Evolutionary conservation across 1,139 yeast species (phyloP), one percentile per base, ranked within the genome.

Genomic region (Kodamaea ohmeri): DNA sequence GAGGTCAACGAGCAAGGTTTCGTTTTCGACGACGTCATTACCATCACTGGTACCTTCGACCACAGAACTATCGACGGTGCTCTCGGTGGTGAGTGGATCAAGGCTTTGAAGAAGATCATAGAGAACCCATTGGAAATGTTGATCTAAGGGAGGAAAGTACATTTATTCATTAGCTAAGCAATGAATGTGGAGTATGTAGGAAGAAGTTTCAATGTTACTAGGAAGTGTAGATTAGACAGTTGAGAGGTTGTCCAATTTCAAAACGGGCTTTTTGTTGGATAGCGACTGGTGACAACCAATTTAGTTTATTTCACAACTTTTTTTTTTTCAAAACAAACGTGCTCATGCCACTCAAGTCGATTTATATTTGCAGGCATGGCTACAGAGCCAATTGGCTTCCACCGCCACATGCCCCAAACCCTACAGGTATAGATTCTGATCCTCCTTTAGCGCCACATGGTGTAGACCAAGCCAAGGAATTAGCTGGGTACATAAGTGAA

Each of bases 21-120:
- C 63, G 77, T 88, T 41, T 90, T 92, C 59, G 97, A 89, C 56
- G 95, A 87, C 58, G 85, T 85, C 59, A 84, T 92, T 59, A 85
- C 82, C 55, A 78, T 90, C 61, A 90, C 97, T 44, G 97, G 96
- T 68, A 87, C 97, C 41, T 92, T 92, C 60, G 99, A 92, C 71
- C 99, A 92, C 75, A 86, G 97, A 75, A 84, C 85, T 44, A 82
- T 90, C 48, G 99, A 92, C 61, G 99, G 99, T 58, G 97, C 97
- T 41, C 82, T 85, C 55, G 98, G 96, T 56, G 98, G 95, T 63
- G 97, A 92, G 58, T 94, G 80, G 78, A 87, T 92, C 75, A 87
- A 80, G 69, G 96, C 89, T 53, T 78, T 92, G 68, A 92, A 92
- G 80, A 77, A 77, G 58, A 82, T 88, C 53, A 67, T 92, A 52